Base-by-base conservation (phyloP, 352 stramenopile species). In the Globisporangium abappressorium region DNA sequence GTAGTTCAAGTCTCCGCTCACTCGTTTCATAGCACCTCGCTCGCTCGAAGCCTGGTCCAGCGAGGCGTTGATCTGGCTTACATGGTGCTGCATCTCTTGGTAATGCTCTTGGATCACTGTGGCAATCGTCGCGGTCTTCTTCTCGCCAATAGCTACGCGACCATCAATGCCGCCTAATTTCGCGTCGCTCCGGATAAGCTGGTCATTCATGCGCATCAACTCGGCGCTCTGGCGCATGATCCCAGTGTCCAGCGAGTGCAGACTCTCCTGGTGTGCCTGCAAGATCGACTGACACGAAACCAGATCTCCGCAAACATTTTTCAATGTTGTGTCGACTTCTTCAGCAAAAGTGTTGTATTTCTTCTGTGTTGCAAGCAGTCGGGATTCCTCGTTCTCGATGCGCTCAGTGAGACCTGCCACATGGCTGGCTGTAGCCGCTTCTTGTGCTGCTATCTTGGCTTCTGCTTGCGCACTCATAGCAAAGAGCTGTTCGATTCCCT, bases 81-180 rank as follows among this genome's bases (percentile, higher is more conserved):
- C 67, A 3, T 78, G 58, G 9, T 76, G 65, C n/a, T 76, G 72
- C 28, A 75, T 62, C 43, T 87, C 79, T 5, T 87, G 74, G 7
- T 85, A 74, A 15, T 82, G 72, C 24, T 89, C 81, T 49, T 84
- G 69, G 3, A 88, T 53, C 5, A 78, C 65, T 0, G 60, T 72
- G 8, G 70, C 62, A 3, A 79, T 61, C 5, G 71, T 80, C 12
- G 51, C 61, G 9, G 73, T 54, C 56, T 87, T 81, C 70, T 91
- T 91, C 38, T 89, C 80, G 5, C 70, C 70, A 15, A 76, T 36
- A 1, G 76, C 67, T 0, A 87, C 65, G 2, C 82, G 79, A 0
- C 71, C 70, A 22, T 88, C 79, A 15, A 91, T 62, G 1, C 70
- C 68, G 1, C 74, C 73, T 14, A 85, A 46, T 30, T 68, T 75